Conservation (phyloP, 257 asterid species). For the Handroanthus guayacan region DNA sequence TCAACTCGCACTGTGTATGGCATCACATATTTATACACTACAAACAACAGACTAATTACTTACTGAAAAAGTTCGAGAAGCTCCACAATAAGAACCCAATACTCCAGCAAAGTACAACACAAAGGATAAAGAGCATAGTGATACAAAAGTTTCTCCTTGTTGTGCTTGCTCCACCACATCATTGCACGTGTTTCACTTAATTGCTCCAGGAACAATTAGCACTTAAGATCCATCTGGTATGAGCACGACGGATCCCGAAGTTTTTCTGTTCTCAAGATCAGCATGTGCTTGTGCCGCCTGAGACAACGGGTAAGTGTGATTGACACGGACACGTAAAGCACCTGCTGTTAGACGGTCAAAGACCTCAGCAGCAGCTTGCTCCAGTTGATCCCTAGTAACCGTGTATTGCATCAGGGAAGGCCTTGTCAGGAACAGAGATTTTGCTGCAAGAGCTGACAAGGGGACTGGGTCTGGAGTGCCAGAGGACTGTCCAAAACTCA, state of each 20-base stretch:
- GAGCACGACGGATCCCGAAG: constrained; percentile 87
- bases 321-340: constrained; percentile 61
- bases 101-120: no score
- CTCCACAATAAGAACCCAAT: no score
- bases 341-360: constrained; percentile 73
- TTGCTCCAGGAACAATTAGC: background rate
- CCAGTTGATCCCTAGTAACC: constrained; percentile 63
- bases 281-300: constrained; percentile 86
- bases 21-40: no score
- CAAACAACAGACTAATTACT: no score
- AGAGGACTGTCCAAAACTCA: constrained; percentile 91
- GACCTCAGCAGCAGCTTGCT: constrained; percentile 80
- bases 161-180: no score
- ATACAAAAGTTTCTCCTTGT: background rate
- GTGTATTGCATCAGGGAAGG: constrained; percentile 83
- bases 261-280: constrained; percentile 79
- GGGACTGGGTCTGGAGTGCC: constrained; percentile 81
- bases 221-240: constrained; percentile 57
- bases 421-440: constrained; percentile 88
- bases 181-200: no score
- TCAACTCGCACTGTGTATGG: no score
- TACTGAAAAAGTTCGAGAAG: no score
- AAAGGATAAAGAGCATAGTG: no score
- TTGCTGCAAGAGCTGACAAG: constrained; percentile 65
- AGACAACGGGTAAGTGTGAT: constrained; percentile 80